Evolutionary conservation across 306 rosid genomes (phyloP), one percentile per base, ranked within the genome.

Genomic region (Betula pendula): DNA sequence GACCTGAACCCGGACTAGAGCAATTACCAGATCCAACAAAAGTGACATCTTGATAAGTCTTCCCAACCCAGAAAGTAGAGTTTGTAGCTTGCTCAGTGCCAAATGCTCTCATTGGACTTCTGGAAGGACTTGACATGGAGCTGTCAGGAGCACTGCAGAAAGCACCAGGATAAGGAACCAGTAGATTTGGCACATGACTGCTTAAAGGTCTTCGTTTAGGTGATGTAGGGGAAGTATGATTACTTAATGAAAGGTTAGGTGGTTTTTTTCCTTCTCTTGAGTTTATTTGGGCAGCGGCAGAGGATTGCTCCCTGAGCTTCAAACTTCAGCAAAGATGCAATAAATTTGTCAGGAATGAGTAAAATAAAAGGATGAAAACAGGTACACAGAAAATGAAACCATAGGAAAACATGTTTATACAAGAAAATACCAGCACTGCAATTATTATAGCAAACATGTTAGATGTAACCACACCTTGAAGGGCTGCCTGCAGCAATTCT

Each of bases 1-100:
- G 99, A 81, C 99, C 99, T 0, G 99, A 96, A 75, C 97, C 97
- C 31, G 98, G 99, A 82, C 99, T 96, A 29, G 99, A 96, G 86
- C 99, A 88, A 70, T 91, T 97, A 63, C 99, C 96, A 73, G 99
- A 92, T 51, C 99, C 98, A 77, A 79, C 70, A 35, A 88, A 74
- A 70, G 77, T 80, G 75, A 87, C 74, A 70, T 90, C 94, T 5
- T 90, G 69, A 76, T 82, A 79, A 69, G 83, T 75, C 62, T 87
- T 90, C 47, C 87, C 87, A 63, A 87, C 70, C 90, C 90, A 84
- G 75, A 81, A 83, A 70, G 91, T 75, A 51, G 93, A 70, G 86
- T 77, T 88, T 55, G 76, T 44, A 5, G 82, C 89, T 81, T 88
- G 92, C 70, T 90, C 95, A 40, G 87, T 43, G 79, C 85, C 83